Base-by-base conservation (phyloP, 805 yeast genomes). In the Starmerella davenportii region DNA sequence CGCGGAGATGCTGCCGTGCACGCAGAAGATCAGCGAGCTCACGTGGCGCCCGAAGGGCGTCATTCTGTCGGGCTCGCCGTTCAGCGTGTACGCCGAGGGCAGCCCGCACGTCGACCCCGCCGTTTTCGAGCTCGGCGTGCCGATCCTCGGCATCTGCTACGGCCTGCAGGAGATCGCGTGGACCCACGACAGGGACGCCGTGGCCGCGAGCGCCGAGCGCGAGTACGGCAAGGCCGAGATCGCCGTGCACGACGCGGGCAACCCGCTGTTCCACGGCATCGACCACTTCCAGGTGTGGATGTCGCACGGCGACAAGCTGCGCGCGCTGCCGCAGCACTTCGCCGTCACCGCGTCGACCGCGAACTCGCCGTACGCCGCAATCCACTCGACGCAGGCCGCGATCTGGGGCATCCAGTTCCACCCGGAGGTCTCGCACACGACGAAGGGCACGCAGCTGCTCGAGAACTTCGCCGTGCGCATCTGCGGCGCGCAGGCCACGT, bases 141-240 rank as follows among this genome's bases (percentile, higher is more conserved):
- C 98, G 47, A 79, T 90, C 54, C 68, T 90, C 50, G 98, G 98
- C 56, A 90, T 90, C 60, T 90, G 98, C 66, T 90, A 90, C 64
- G 98, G 98, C 62, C 79, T 90, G 87, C 98, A 90, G 69, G 98
- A 90, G 65, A 66, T 90, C 51, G 98, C 98, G 39, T 87, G 96
- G 96, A 76, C 84, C 54, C 53, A 48, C 48, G 81, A 81, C 61
- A 79, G 80, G 60, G 65, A 66, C 38, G 79, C 79, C 49, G 98
- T 90, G 43, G 80, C 82, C 43, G 77, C 94, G 61, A 93, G 95
- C 62, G 94, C 81, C 54, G 85, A 87, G 70, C 76, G 96, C 63
- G 98, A 90, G 65, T 90, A 87, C 57, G 98, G 98, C 44, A 95
- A 94, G 36, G 95, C 98, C 44, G 74, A 79, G 42, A 69, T 90